Base-by-base conservation (phyloP, 768 basidiomycete species). In the Kwoniella sp. region DNA sequence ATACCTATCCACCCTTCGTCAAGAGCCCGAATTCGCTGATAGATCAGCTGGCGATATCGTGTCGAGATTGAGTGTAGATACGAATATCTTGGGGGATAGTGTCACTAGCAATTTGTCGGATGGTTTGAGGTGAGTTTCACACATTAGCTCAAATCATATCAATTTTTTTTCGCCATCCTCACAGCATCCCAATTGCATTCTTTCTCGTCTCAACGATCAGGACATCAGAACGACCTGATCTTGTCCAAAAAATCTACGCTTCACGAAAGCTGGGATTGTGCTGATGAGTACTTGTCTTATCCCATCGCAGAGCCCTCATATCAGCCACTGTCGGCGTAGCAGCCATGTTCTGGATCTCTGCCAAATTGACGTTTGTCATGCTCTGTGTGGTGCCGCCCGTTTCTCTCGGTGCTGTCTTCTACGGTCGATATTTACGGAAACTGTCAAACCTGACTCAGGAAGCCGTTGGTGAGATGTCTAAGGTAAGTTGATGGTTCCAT, bases 321-420 rank as follows among this genome's bases (percentile, higher is more conserved):
- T 94, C 95, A 84, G 91, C 92, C 30, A 87, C 89, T n/a, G 93
- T 92, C 69, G 95, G 95, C 56, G 92, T 97, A 67, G 91, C 90
- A 50, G 91, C 92, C 46, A 99, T 97, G 95, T 87, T 97, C 71
- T 94, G 89, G 80, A 85, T 95, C 58, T 94, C 81, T 2, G 74
- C 77, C 0, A 88, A 88, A 46, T 82, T 99, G 63, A 98, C 95
- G 0, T 78, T 89, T 58, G 83, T 97, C 68, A 98, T 99, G 95
- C 85, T 99, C 55, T 86, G 88, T 36, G 87, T 97, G 53, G 93
- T 97, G 3, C 92, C 72, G 86, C 94, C 81, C 44, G 84, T 82
- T 24, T 74, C 77, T 29, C 83, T 81, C 64, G 76, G 77, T 50
- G 79, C 80, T 9, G 79, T 77, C 13, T 90, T 92, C 78, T 99